A percentile compares a stretch with the other conserved stretches of the same genome.
Evolutionary conservation across 23 red algal species (phyloP).

Genomic region (Gracilaria gracilis): DNA sequence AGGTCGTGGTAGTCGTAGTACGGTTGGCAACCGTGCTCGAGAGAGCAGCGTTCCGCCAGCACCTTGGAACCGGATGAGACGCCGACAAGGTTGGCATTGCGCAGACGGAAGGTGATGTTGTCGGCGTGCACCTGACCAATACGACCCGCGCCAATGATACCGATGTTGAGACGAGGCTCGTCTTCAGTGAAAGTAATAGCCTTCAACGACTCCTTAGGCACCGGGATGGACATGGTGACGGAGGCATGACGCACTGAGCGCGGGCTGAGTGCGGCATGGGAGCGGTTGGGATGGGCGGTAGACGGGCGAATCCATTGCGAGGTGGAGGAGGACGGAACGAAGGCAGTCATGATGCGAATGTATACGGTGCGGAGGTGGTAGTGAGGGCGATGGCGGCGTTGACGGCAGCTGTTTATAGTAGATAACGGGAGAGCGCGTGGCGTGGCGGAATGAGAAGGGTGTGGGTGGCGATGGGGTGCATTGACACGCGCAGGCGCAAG

Average conservation of each 20-base stretch:
- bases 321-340: slow-evolving; percentile 6
- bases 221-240: slow-evolving; percentile 44
- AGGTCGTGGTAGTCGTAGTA: slow-evolving; percentile 96
- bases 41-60: slow-evolving; percentile 94
- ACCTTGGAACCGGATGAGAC: slow-evolving; percentile 89
- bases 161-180: slow-evolving; percentile 73
- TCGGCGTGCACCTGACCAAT: slow-evolving; percentile 99
- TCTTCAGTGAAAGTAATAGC: slow-evolving; percentile 22
- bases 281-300: slow-evolving; percentile 9
- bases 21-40: slow-evolving; percentile 89
- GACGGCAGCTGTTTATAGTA: too few species aligned
- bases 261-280: background rate
- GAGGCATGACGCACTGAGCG: background rate
- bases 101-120: slow-evolving; percentile 92
- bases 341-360: slow-evolving; percentile 11
- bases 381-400: too few species aligned
- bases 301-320: slow-evolving; percentile 36
- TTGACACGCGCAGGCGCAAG: slow-evolving; percentile 1
- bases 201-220: slow-evolving; percentile 58
- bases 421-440: too few species aligned
- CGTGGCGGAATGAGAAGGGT: too few species aligned
- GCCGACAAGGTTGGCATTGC: slow-evolving; percentile 89
- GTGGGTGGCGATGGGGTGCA: background rate
- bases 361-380: too few species aligned
- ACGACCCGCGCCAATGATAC: slow-evolving; percentile 90